Evolutionary conservation across 768 basidiomycete species (phyloP).

Genomic region (Mycena alexandri): DNA sequence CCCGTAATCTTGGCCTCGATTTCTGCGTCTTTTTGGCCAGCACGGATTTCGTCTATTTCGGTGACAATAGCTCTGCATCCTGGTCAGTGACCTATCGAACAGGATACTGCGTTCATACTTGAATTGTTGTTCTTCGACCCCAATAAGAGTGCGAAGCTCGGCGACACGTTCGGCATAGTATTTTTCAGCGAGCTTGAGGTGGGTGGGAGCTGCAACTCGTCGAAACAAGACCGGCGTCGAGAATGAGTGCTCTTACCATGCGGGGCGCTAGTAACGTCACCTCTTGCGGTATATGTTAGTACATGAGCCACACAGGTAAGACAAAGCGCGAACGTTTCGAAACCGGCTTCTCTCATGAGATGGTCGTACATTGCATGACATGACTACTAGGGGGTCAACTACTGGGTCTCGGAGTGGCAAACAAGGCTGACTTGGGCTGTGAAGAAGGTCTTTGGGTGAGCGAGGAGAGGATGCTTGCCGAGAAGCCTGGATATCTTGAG

Average conservation of each 20-base stretch:
- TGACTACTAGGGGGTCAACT: constrained; percentile 56
- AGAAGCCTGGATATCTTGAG: constrained; percentile 73
- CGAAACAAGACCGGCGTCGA: constrained; percentile 21
- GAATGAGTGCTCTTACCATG: constrained; percentile 58
- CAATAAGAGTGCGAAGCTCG: constrained; percentile 80
- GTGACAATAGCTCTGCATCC: constrained; percentile 66
- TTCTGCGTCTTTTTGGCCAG: constrained; percentile 32
- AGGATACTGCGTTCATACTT: constrained; percentile 59
- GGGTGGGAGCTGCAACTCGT: constrained; percentile 64
- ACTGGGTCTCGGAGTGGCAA: constrained; percentile 12
- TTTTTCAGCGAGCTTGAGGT: constrained; percentile 80
- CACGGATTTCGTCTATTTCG: constrained; percentile 54
- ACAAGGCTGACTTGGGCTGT: constrained; percentile 68
- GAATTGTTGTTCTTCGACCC: constrained; percentile 82
- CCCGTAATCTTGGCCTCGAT: constrained; percentile 27
- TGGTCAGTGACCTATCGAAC: constrained; percentile 1
- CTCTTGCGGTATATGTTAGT: constrained; percentile 48
- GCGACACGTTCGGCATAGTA: constrained; percentile 77
- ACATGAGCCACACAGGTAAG: constrained; percentile 22
- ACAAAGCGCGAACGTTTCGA: constrained; percentile 66
- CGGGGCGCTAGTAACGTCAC: constrained; percentile 63
- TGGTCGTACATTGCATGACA: constrained; percentile 76
- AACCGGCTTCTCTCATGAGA: constrained; percentile 76
- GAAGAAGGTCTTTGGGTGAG: constrained; percentile 74
- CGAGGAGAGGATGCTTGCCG: constrained; percentile 76